A percentile compares a stretch with the other conserved stretches of the same genome.
Conservation (phyloP, 306 rosid species). For the Luffa aegyptiaca region DNA sequence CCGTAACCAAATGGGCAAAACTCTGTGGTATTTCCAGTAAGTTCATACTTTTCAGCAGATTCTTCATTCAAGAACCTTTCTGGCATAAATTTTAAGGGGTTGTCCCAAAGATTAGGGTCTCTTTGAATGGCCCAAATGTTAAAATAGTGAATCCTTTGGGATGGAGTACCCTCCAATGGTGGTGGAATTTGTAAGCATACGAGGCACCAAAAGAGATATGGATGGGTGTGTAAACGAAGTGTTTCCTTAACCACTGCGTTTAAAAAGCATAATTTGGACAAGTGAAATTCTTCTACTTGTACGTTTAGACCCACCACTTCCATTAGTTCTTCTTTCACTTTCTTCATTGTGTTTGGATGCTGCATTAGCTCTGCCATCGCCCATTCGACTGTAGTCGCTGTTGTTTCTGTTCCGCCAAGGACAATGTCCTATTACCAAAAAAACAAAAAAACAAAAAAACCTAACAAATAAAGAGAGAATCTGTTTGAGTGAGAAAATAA, state of each 20-base stretch:
- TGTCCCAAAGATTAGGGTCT: constrained; percentile 20
- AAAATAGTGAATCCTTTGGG: background rate
- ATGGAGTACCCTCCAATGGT: constrained; percentile 19
- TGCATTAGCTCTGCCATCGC: constrained; percentile 19
- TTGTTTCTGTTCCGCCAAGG: constrained; percentile 24
- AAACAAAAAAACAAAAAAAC: too few species aligned
- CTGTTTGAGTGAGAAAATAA: background rate
- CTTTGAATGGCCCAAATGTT: constrained; percentile 24
- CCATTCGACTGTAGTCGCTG: constrained; percentile 24
- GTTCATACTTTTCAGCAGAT: background rate
- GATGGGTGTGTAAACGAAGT: constrained; percentile 24
- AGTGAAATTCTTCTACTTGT: constrained; percentile 19
- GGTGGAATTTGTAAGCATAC: constrained; percentile 2
- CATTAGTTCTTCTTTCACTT: constrained; percentile 12
- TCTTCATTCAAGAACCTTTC: constrained; percentile 1
- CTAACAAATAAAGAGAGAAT: background rate
- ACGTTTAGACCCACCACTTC: constrained; percentile 17
- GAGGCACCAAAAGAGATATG: constrained; percentile 3
- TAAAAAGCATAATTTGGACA: constrained; percentile 15
- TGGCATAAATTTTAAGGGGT: constrained; percentile 18
- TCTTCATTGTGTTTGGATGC: constrained; percentile 10
- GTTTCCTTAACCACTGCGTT: constrained; percentile 22
- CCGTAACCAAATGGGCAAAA: constrained; percentile 31
- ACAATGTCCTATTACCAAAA: constrained; percentile 20
- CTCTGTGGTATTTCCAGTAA: constrained; percentile 1